Evolutionary conservation across 306 rosid genomes (phyloP).

Genomic region (Prosopis cineraria): DNA sequence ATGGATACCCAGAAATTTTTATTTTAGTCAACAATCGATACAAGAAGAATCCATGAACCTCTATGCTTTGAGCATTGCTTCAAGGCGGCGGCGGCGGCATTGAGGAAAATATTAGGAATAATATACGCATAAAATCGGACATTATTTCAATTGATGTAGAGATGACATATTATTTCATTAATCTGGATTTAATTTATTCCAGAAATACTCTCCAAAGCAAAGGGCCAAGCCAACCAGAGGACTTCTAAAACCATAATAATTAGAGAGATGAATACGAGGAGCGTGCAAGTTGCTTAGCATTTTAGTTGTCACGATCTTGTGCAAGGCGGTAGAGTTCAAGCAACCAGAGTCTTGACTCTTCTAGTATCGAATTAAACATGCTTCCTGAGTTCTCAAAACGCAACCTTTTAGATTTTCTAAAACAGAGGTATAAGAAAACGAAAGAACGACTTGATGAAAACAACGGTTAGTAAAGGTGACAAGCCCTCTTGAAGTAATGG

Average conservation of each 20-base stretch:
- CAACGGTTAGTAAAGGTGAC: background rate
- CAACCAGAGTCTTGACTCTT: background rate
- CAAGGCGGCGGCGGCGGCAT: background rate
- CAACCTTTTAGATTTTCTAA: background rate
- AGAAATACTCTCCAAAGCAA: background rate
- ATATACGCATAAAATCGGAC: no score
- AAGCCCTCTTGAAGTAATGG: background rate
- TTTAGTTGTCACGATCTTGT: constrained; percentile 17
- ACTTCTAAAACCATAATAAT: background rate
- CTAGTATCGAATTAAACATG: background rate
- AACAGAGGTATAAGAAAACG: background rate
- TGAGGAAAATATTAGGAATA: no score
- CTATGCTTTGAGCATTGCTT: background rate
- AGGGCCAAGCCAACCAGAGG: no score
- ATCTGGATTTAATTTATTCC: background rate
- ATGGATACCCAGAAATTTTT: background rate
- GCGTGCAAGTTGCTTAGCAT: no score
- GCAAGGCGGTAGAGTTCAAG: constrained; percentile 10
- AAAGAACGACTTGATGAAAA: background rate
- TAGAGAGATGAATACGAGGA: constrained; percentile 23
- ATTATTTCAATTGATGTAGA: no score
- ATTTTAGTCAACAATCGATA: background rate
- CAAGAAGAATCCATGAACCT: background rate
- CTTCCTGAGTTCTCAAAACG: background rate
- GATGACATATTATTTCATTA: no score